phyloP scores from a whole-genome alignment of 129 eudicot genomes.

The Glebionis coronaria region DNA sequence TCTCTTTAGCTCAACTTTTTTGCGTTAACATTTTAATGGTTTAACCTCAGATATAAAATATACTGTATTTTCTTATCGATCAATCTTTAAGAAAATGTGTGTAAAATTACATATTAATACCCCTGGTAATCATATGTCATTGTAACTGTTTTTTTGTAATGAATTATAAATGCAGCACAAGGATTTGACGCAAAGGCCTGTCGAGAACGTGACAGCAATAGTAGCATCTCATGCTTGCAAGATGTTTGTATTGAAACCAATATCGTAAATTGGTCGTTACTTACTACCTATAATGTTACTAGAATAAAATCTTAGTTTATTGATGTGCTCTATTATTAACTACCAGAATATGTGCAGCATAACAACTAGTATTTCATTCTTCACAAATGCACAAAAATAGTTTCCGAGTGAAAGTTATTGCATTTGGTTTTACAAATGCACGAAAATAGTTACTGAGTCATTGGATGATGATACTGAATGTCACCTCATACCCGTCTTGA shows the following conservation, averaged over 20 bases:
- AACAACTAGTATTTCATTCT: background rate
- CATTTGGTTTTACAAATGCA: too few relatives aligned
- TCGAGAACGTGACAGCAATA: slow-evolving; percentile 46
- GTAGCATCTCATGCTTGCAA: slow-evolving; percentile 63
- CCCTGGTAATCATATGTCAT: background rate
- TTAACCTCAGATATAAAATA: too few relatives aligned
- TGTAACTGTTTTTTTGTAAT: background rate
- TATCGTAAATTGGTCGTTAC: slow-evolving; percentile 32
- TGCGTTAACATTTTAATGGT: too few relatives aligned
- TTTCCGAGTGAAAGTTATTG: background rate
- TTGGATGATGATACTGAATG: too few relatives aligned
- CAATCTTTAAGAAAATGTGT: too few relatives aligned
- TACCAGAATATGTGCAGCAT: background rate
- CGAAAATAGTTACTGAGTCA: too few relatives aligned
- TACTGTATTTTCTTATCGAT: too few relatives aligned
- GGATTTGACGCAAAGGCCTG: slow-evolving; percentile 37
- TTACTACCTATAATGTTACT: background rate
- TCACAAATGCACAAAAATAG: too few relatives aligned
- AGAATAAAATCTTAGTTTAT: slow-evolving; percentile 2
- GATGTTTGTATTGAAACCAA: slow-evolving; percentile 60
- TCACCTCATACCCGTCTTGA: too few relatives aligned
- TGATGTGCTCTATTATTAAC: too few relatives aligned
- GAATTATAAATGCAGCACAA: slow-evolving; percentile 46
- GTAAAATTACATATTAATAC: too few relatives aligned
- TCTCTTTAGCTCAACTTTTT: too few relatives aligned